Base-by-base conservation (phyloP, 495 filamentous ascomycete species). In the Pseudomonodictys pantanalensis region DNA sequence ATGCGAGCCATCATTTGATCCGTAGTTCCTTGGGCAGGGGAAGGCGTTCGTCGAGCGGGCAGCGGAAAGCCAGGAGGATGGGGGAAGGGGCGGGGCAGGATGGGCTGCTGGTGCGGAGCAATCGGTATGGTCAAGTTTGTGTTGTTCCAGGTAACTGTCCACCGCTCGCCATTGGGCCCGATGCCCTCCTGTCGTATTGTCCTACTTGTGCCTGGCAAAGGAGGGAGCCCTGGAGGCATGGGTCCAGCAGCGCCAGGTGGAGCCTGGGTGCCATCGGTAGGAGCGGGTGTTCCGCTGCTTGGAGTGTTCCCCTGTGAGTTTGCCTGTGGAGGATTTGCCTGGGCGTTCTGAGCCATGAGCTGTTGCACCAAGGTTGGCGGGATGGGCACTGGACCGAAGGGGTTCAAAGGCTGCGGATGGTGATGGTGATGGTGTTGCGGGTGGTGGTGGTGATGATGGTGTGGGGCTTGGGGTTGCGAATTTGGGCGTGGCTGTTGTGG, bases 141-240 rank as follows among this genome's bases (percentile, higher is more conserved):
- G 45, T 61, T 60, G 54, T 66, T 68, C 15, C 59, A 12, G 7
- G 65, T 70, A 48, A 68, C 42, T 15, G 59, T 64, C 58, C 58
- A 68, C 29, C 65, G 62, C 26, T 63, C 55, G 8, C 65, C 68
- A 39, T 68, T 65, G 10, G 68, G 68, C 1, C 65, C 68, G 32
- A 68, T 53, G 26, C 49, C 52, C 52, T 62, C 62, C 17, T 64
- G 61, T n/a, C 60, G 60, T 35, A 65, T 60, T 4, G 50, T 69
- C 24, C 60, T 53, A 23, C 59, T 50, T 1, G 33, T 44, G 48
- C 39, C 60, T 33, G 56, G 43, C 23, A 56, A 24, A 42, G 25
- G 44, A 15, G 24, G 9, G 3, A 23, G 1, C 41, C 18, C 41
- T 38, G 43, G 41, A 24, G 22, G 8, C 28, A 41, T 20, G 4